Conservation (phyloP, 2,329 filamentous ascomycete species). For the Periconia digitata region DNA sequence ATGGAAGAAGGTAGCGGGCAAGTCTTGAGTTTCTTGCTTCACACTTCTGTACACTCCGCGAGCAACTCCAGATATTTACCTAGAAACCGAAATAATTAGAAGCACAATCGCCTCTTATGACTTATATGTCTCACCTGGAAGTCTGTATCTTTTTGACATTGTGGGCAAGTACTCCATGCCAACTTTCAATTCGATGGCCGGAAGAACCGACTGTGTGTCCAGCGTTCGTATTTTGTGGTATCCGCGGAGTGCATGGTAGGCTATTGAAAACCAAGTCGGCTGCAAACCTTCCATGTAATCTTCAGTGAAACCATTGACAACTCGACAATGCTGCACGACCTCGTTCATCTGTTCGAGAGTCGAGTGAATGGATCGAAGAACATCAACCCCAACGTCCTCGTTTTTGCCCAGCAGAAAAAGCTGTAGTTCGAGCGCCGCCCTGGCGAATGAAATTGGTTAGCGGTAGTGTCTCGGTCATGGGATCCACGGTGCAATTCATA, state of each 20-base stretch:
- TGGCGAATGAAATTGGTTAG: not conserved
- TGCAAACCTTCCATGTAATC: slow-evolving; percentile 13
- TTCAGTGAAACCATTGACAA: slow-evolving; percentile 13
- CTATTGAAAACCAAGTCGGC: slow-evolving; percentile 14
- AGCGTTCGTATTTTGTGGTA: slow-evolving; percentile 5
- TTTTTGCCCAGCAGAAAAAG: slow-evolving; percentile 8
- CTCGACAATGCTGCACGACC: slow-evolving; percentile 5
- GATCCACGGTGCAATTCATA: not conserved
- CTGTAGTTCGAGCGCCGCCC: slow-evolving; percentile 17
- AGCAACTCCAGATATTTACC: slow-evolving; percentile 5
- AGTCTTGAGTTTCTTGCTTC: no score
- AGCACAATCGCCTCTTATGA: not conserved
- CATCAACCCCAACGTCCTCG: slow-evolving; percentile 2
- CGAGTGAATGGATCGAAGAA: slow-evolving; percentile 4
- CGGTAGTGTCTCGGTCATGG: not conserved
- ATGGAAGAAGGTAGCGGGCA: slow-evolving; percentile 1
- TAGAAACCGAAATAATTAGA: not conserved
- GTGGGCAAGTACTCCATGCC: slow-evolving; percentile 7
- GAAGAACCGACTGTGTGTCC: not conserved
- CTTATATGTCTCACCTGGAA: slow-evolving; percentile 12
- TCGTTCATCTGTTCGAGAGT: slow-evolving; percentile 7
- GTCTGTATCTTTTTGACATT: slow-evolving; percentile 9
- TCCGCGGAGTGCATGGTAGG: slow-evolving; percentile 7
- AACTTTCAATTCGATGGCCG: slow-evolving; percentile 3
- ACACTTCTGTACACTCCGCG: no score